phyloP scores from a whole-genome alignment of 257 asterid species.

The Voacanga thouarsii region DNA sequence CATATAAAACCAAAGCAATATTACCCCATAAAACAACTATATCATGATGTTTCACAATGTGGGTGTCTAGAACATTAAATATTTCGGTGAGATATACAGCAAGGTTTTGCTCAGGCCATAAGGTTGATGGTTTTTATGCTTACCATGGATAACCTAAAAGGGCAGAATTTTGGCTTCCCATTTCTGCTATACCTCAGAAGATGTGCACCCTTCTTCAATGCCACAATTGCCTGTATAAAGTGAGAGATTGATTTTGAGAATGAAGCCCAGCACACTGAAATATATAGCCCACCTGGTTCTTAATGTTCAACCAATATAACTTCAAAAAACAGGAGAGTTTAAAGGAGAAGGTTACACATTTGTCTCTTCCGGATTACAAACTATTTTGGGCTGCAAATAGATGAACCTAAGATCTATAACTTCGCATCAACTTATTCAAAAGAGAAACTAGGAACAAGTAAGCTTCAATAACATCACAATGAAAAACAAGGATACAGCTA shows the following conservation, averaged over 20 bases:
- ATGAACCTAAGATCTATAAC: background rate
- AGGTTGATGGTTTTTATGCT: conserved; percentile 1
- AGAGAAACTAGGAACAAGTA: background rate
- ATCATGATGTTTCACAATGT: background rate
- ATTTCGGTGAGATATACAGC: background rate
- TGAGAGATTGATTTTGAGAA: background rate
- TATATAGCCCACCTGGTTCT: too few relatives aligned
- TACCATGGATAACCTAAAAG: conserved; percentile 51
- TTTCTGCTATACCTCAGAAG: conserved; percentile 42
- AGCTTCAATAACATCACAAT: background rate
- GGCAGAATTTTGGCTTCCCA: conserved; percentile 54
- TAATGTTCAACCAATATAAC: background rate
- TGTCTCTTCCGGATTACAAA: background rate
- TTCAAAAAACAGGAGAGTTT: background rate
- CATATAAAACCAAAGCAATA: background rate
- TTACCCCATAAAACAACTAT: background rate
- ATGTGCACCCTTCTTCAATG: conserved; percentile 52
- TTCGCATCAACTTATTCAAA: background rate
- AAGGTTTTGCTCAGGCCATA: background rate
- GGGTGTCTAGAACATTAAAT: too few relatives aligned
- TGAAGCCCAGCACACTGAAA: background rate
- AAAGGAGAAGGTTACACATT: background rate
- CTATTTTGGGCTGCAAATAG: background rate
- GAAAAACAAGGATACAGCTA: background rate
- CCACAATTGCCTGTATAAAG: conserved; percentile 44